Percentiles rank a stretch among this genome's conserved stretches.
These are phyloP conservation scores for Sanguinoderma infundibulare DNA, from an alignment of 1,284 basidiomycete species.

Conservation along the genomic window DNA sequence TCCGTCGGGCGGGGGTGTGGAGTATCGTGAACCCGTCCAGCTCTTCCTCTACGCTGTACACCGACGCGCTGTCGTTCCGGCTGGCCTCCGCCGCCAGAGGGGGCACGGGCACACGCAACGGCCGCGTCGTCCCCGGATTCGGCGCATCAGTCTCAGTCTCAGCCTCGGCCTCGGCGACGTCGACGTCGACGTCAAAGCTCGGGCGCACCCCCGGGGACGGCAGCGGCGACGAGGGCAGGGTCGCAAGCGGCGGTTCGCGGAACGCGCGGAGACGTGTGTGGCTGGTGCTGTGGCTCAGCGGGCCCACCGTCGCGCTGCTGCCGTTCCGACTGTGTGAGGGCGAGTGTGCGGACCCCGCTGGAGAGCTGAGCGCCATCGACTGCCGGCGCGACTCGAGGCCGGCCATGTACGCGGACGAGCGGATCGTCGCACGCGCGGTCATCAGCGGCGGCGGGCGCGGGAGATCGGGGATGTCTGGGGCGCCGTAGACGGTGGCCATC, in stretches of 20 bases:
- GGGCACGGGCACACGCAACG: neutral
- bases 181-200: constrained; percentile 16
- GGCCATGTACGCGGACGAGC: constrained; percentile 31
- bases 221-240: constrained; percentile 31
- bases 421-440: constrained; percentile 22
- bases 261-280: constrained; percentile 18
- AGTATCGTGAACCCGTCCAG: constrained; percentile 23
- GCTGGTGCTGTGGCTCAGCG: constrained; percentile 14
- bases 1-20: constrained; percentile 9
- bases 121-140: neutral
- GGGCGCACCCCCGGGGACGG: constrained; percentile 22
- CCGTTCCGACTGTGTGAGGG: constrained; percentile 11
- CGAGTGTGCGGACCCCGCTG: constrained; percentile 5
- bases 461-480: constrained; percentile 18
- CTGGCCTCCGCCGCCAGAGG: neutral
- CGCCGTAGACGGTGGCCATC: constrained; percentile 44
- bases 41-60: constrained; percentile 9
- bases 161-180: neutral
- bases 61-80: constrained; percentile 13
- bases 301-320: constrained; percentile 4
- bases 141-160: constrained; percentile 2
- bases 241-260: constrained; percentile 33
- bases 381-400: constrained; percentile 22
- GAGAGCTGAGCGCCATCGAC: constrained; percentile 10
- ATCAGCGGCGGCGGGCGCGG: constrained; percentile 15